Evolutionary conservation across 2,329 filamentous ascomycete genomes (phyloP), one percentile per base, ranked within the genome.

Genomic region (Rutstroemia sp.): DNA sequence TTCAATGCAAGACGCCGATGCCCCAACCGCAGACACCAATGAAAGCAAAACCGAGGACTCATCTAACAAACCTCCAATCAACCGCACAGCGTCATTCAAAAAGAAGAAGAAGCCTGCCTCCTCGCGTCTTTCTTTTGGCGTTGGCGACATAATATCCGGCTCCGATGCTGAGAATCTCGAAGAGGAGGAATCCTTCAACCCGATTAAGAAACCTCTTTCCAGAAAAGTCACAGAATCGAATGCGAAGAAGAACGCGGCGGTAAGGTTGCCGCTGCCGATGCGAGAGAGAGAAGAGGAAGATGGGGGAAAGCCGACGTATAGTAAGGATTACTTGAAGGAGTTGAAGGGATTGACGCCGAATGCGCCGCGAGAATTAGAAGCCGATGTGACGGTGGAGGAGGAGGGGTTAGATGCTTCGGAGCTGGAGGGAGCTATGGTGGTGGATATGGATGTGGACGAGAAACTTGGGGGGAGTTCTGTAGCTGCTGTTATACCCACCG

Each of bases 291-390:
- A 76, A n/a, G 74, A 76, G 5, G 79, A 83, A 14, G 84, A 88
- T 86, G 46, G 52, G 53, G 37, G 53, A 16, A 77, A 87, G 39
- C 91, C 90, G 0, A 87, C 76, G 58, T 97, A 99, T 70, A 95
- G 81, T 74, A 88, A 88, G 66, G 90, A 95, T 64, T 90, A 92
- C 62, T 77, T 99, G 19, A 85, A 88, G 37, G 90, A 96, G 69
- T 78, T 99, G 14, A 89, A 90, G 61, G 87, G 85, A 58, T 91
- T 89, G 12, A 96, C 92, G 0, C 91, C 90, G 0, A 89, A 85
- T 23, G 92, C 88, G 0, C 92, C 91, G 0, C 86, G 82, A 60
- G 80, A 88, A 58, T 66, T 85, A 1, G 59, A 76, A 7, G 69
- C 73, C 25, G 71, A 70, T 25, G 70, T 71, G 25, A 72, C 71